These are phyloP conservation scores for Trichoderma sp. DNA, from an alignment of 2,329 filamentous ascomycete species.

Conservation along the genomic window DNA sequence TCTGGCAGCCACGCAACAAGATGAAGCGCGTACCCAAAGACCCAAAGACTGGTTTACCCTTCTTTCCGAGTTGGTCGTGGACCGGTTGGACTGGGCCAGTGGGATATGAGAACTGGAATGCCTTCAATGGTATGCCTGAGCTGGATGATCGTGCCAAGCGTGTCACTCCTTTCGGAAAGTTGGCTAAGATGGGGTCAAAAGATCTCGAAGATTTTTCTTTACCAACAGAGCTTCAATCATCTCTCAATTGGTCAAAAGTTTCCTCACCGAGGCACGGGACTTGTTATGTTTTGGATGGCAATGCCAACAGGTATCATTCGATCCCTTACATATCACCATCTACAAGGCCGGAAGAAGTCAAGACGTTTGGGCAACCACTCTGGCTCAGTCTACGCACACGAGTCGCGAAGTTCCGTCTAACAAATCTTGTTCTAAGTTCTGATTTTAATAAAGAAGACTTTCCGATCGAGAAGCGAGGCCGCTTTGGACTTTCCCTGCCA, in stretches of 20 bases:
- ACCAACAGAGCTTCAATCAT: background rate
- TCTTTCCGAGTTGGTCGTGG: slow-evolving; percentile 18
- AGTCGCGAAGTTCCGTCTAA: background rate
- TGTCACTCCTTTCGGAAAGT: background rate
- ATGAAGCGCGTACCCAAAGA: background rate
- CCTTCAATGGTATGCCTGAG: slow-evolving; percentile 1
- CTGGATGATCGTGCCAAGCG: background rate
- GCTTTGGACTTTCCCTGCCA: slow-evolving; percentile 5
- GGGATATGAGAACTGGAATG: slow-evolving; percentile 14
- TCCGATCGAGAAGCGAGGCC: slow-evolving; percentile 1
- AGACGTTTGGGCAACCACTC: background rate
- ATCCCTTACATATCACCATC: background rate
- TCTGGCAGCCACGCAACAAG: slow-evolving; percentile 16
- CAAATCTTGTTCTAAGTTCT: background rate
- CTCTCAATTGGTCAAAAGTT: background rate
- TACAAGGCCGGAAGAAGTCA: background rate
- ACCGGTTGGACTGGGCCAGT: slow-evolving; percentile 16
- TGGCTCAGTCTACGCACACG: background rate
- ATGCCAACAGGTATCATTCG: background rate
- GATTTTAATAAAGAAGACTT: background rate
- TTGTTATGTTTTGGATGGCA: background rate
- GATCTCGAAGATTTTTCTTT: background rate
- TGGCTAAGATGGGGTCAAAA: background rate
- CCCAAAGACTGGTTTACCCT: background rate
- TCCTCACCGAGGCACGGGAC: background rate